phyloP scores from a whole-genome alignment of 73 alveolate species.

The Uronychia setigera region DNA sequence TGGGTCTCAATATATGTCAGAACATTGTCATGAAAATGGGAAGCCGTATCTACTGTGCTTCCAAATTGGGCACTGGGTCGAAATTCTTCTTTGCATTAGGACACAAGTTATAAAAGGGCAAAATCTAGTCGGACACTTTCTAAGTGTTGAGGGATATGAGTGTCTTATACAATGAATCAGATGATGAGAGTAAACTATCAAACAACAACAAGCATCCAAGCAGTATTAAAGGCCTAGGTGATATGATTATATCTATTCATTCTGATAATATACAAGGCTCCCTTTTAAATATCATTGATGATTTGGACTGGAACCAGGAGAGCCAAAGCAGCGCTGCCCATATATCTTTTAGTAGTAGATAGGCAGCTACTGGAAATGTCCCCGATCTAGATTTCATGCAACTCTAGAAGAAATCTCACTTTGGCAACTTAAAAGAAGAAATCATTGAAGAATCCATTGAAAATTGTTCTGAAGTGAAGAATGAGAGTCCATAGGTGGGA shows the following conservation, averaged over 20 bases:
- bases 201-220: too few relatives aligned
- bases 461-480: not conserved
- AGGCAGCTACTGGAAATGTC: too few relatives aligned
- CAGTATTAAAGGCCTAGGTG: not conserved
- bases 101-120: too few relatives aligned
- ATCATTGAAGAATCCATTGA: not conserved
- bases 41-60: not conserved
- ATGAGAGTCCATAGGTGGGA: not conserved
- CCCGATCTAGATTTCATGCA: not conserved
- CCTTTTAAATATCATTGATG: not conserved
- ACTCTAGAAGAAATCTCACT: too few relatives aligned
- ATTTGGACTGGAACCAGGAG: too few relatives aligned
- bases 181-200: too few relatives aligned
- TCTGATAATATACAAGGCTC: not conserved
- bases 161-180: too few relatives aligned
- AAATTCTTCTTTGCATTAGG: too few relatives aligned
- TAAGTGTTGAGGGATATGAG: too few relatives aligned
- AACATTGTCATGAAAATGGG: not conserved
- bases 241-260: not conserved
- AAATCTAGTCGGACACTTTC: too few relatives aligned
- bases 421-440: not conserved
- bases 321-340: too few relatives aligned
- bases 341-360: too few relatives aligned
- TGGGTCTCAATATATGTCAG: slow-evolving; percentile 3
- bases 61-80: not conserved